Conservation (phyloP, 768 basidiomycete species). For the Trametes gibbosa region DNA sequence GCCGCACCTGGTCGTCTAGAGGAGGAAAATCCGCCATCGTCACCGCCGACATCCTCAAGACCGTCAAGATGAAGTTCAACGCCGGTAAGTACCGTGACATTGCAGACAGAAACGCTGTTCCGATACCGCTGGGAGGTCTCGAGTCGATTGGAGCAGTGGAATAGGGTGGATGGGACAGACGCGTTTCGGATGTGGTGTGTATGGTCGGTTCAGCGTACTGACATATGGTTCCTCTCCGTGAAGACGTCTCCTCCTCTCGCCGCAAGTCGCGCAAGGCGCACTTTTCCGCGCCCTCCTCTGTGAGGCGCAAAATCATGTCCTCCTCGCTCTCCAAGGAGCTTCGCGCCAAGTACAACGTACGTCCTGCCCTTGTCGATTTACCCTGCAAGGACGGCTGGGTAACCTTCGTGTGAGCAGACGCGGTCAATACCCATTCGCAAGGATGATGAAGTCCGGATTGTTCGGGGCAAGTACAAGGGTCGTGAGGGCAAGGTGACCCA, state of each 20-base stretch:
- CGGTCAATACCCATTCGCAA: conserved; percentile 95
- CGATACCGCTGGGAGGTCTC: conserved; percentile 28
- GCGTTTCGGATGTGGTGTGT: conserved; percentile 41
- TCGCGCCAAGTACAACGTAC: conserved; percentile 84
- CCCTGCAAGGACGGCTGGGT: background rate
- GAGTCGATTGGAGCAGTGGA: conserved; percentile 23
- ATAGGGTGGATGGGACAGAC: conserved; percentile 53
- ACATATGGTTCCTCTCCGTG: conserved; percentile 25
- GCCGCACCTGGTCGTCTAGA: background rate
- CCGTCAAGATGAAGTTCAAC: conserved; percentile 81
- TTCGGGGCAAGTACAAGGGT: conserved; percentile 97
- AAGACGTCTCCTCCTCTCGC: conserved; percentile 88
- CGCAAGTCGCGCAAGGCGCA: conserved; percentile 99
- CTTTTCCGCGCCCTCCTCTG: conserved; percentile 91
- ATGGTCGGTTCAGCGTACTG: conserved; percentile 13
- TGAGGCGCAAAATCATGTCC: conserved; percentile 98
- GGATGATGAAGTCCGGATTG: conserved; percentile 96
- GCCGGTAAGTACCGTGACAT: conserved; percentile 58
- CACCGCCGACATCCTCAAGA: conserved; percentile 48
- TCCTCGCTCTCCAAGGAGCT: conserved; percentile 95
- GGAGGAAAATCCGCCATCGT: conserved; percentile 21
- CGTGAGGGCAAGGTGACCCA: conserved; percentile 97
- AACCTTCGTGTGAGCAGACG: conserved; percentile 43
- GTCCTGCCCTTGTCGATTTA: conserved; percentile 29
- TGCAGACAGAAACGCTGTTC: conserved; percentile 21